These are phyloP conservation scores for Scleroderma bovista DNA, from an alignment of 768 basidiomycete genomes.

Conservation along the genomic window DNA sequence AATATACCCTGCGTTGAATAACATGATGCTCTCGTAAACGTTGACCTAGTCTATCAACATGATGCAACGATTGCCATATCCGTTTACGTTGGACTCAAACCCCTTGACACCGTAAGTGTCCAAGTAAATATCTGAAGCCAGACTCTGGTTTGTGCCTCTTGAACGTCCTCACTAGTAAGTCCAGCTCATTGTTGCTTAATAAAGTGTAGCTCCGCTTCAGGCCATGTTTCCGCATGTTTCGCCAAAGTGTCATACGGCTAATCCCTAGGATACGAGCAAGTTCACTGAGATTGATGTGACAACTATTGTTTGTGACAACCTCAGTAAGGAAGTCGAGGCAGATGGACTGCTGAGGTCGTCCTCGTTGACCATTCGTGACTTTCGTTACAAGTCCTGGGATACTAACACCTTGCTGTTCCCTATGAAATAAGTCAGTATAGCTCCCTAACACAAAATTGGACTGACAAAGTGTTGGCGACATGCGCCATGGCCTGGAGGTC, in stretches of 20 bases:
- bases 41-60: neutral
- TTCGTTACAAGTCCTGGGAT: neutral
- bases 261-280: slow-evolving; percentile 8
- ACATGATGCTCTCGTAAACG: neutral
- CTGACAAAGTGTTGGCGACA: neutral
- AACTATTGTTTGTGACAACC: slow-evolving; percentile 4
- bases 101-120: slow-evolving; percentile 9
- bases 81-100: slow-evolving; percentile 10
- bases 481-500: neutral
- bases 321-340: slow-evolving; percentile 6
- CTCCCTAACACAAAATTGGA: neutral
- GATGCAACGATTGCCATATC: slow-evolving; percentile 3
- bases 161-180: slow-evolving; percentile 10
- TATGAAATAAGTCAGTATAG: neutral
- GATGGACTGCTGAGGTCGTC: slow-evolving; percentile 9
- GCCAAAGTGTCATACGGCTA: slow-evolving; percentile 10
- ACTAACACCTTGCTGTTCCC: neutral
- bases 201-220: slow-evolving; percentile 7
- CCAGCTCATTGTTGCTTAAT: slow-evolving; percentile 15
- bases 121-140: slow-evolving; percentile 13
- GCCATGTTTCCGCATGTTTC: slow-evolving; percentile 6
- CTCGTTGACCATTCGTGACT: slow-evolving; percentile 1
- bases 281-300: neutral
- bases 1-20: slow-evolving; percentile 6
- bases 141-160: slow-evolving; percentile 9